Conservation (phyloP, 345 rosid species). For the Draba incana region DNA sequence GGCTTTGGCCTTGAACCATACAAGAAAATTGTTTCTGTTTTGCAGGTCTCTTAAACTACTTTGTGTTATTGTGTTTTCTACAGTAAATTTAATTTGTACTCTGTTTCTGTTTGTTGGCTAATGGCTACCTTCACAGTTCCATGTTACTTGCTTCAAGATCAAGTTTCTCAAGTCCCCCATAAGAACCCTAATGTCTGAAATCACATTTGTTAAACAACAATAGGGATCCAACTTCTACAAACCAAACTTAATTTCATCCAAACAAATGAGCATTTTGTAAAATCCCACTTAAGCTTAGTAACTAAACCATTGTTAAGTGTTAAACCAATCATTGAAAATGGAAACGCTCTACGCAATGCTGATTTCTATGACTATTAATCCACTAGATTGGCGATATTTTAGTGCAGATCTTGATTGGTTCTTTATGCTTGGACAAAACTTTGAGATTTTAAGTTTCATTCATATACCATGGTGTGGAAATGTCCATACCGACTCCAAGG, state of each 20-base stretch:
- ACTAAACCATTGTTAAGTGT: too few species aligned
- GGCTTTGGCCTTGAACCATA: constrained; percentile 20
- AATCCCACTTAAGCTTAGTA: neutral
- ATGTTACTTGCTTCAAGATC: constrained; percentile 16
- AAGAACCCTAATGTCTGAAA: constrained; percentile 5
- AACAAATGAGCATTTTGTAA: neutral
- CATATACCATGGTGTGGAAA: too few species aligned
- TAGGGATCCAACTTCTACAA: neutral
- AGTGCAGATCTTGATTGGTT: too few species aligned
- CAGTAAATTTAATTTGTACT: neutral
- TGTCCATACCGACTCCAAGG: too few species aligned
- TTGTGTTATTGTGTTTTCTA: neutral
- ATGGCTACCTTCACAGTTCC: neutral
- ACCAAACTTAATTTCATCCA: constrained; percentile 1
- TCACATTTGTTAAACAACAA: neutral
- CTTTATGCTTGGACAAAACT: too few species aligned
- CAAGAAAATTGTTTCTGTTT: constrained; percentile 15
- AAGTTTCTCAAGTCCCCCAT: constrained; percentile 8
- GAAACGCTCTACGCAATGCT: too few species aligned
- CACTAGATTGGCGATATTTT: too few species aligned
- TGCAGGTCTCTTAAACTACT: constrained; percentile 7
- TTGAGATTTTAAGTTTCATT: too few species aligned
- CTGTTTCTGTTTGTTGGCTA: neutral
- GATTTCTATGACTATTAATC: too few species aligned
- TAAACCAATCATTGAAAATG: too few species aligned